These are phyloP conservation scores for Backusella psychrophila DNA, from an alignment of 192 early-diverging fungal genomes.

Conservation along the genomic window DNA sequence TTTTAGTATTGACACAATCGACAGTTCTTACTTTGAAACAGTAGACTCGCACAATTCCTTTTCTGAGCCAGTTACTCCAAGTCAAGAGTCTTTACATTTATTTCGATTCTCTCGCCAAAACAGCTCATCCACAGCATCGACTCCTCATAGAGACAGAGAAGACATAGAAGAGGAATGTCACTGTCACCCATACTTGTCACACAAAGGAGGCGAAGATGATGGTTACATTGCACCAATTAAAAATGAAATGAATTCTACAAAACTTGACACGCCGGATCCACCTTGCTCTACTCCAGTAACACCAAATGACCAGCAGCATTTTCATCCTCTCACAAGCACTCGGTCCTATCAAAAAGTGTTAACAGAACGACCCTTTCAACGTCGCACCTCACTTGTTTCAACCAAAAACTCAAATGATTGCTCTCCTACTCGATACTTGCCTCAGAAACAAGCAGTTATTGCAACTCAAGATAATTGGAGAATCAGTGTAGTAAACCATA, in stretches of 20 bases:
- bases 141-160: neutral
- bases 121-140: neutral
- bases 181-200: neutral
- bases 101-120: neutral
- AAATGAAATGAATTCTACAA: neutral
- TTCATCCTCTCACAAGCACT: neutral
- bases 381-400: conserved; percentile 3
- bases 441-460: conserved; percentile 59
- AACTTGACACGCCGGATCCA: conserved; percentile 6
- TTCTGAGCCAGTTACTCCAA: neutral
- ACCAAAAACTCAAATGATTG: neutral
- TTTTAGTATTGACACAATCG: neutral
- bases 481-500: conserved; percentile 54
- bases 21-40: neutral
- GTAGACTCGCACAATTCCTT: neutral
- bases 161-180: neutral
- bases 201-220: neutral
- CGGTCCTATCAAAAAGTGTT: conserved; percentile 2
- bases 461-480: conserved; percentile 49
- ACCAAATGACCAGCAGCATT: conserved; percentile 5
- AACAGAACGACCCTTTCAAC: conserved; percentile 8
- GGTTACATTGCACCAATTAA: neutral
- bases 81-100: neutral
- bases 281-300: neutral
- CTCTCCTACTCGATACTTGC: conserved; percentile 45